phyloP scores from a whole-genome alignment of 129 eudicot species.

The Chrysanthemum seticuspe region DNA sequence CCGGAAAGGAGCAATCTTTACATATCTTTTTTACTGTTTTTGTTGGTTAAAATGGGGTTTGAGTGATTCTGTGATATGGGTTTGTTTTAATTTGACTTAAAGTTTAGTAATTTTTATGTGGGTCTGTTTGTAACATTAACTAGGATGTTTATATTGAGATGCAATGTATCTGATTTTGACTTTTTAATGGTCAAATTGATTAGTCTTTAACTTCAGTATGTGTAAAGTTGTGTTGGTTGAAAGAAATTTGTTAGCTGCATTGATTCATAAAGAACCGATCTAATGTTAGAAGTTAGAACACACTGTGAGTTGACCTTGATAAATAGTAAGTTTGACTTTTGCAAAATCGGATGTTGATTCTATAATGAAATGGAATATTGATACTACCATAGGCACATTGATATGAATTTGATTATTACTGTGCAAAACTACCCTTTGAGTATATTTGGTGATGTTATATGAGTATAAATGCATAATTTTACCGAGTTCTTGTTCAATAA shows the following conservation, averaged over 20 bases:
- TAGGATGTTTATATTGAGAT: neutral
- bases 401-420: neutral
- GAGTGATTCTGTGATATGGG: slow-evolving; percentile 16
- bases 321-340: slow-evolving; percentile 13
- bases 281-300: slow-evolving; percentile 12
- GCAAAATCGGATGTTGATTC: slow-evolving; percentile 3
- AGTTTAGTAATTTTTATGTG: slow-evolving; percentile 10
- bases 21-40: slow-evolving; percentile 9
- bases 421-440: neutral
- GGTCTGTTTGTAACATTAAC: slow-evolving; percentile 4
- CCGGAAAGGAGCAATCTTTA: slow-evolving; percentile 17
- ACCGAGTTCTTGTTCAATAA: neutral
- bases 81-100: slow-evolving; percentile 10
- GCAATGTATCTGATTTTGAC: neutral
- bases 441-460: slow-evolving; percentile 5
- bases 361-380: neutral
- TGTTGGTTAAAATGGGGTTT: slow-evolving; percentile 27
- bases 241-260: slow-evolving; percentile 6
- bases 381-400: neutral
- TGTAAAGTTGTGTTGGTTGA: slow-evolving; percentile 20
- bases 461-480: slow-evolving; percentile 1
- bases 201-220: neutral
- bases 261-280: neutral
- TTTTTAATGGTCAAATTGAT: slow-evolving; percentile 17
- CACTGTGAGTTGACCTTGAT: neutral